These are phyloP conservation scores for Pestalotiopsis sp. DNA, from an alignment of 2,329 filamentous ascomycete genomes.

Conservation along the genomic window DNA sequence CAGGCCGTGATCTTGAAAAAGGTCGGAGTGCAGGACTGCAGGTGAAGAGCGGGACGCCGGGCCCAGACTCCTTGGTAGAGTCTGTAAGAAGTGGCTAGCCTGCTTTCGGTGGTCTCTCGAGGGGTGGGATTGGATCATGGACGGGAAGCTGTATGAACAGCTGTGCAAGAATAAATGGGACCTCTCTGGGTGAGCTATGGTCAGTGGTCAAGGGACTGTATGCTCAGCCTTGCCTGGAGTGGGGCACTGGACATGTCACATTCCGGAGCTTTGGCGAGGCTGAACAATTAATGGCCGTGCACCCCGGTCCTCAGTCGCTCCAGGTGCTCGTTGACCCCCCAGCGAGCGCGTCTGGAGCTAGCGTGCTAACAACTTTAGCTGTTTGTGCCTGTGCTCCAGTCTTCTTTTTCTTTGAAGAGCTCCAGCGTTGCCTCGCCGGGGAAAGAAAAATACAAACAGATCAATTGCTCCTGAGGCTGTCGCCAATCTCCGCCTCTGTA, in stretches of 20 bases:
- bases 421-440: background rate
- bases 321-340: background rate
- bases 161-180: background rate
- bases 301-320: background rate
- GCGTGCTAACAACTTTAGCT: conserved; percentile 1
- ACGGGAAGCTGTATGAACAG: background rate
- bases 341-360: conserved; percentile 1
- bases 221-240: background rate
- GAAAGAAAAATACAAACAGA: background rate
- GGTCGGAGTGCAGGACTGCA: background rate
- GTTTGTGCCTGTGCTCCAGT: background rate
- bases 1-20: background rate
- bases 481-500: background rate
- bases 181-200: background rate
- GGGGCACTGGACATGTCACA: background rate
- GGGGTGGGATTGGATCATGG: background rate
- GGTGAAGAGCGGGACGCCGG: background rate
- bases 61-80: background rate
- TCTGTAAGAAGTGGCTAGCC: background rate
- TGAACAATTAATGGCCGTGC: background rate
- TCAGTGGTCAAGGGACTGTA: background rate
- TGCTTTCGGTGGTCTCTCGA: background rate
- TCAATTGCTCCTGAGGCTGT: background rate
- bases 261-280: background rate
- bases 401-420: background rate